phyloP scores from a whole-genome alignment of 768 basidiomycete species.

The Xerocomellus chrysenteron region DNA sequence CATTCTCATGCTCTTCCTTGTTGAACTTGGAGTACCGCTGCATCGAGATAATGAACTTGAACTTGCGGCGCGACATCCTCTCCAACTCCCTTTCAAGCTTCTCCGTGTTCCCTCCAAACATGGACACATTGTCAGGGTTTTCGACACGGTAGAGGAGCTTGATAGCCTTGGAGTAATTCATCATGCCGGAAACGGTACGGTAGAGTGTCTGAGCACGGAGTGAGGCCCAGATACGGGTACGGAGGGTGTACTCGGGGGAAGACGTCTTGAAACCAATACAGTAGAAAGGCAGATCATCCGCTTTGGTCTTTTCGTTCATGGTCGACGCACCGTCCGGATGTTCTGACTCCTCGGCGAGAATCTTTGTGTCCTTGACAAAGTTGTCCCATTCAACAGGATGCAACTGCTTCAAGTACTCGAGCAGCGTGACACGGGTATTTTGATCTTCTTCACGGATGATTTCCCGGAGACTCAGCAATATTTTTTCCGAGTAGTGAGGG shows the following conservation, averaged over 20 bases:
- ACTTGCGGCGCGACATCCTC: conserved; percentile 95
- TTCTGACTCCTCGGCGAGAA: conserved; percentile 87
- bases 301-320: conserved; percentile 78
- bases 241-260: conserved; percentile 96
- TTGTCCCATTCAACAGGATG: conserved; percentile 99
- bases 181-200: conserved; percentile 98
- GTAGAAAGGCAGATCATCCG: conserved; percentile 97
- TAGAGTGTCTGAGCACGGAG: conserved; percentile 97
- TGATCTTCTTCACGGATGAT: conserved; percentile 98
- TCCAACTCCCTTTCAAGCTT: conserved; percentile 94
- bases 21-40: conserved; percentile 99
- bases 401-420: conserved; percentile 97
- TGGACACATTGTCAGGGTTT: conserved; percentile 96
- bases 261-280: conserved; percentile 99
- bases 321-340: conserved; percentile 48
- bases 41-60: conserved; percentile 98
- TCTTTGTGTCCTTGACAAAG: conserved; percentile 99
- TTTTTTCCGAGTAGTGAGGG: conserved; percentile 99
- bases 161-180: conserved; percentile 99
- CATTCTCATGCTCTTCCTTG: conserved; percentile 98
- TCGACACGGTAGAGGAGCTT: conserved; percentile 98
- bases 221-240: conserved; percentile 99
- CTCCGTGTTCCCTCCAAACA: conserved; percentile 96
- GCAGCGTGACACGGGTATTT: conserved; percentile 92
- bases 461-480: conserved; percentile 91